Evolutionary conservation across 2,329 filamentous ascomycete species (phyloP), one percentile per base, ranked within the genome.

Genomic region (Colletotrichum sp.): DNA sequence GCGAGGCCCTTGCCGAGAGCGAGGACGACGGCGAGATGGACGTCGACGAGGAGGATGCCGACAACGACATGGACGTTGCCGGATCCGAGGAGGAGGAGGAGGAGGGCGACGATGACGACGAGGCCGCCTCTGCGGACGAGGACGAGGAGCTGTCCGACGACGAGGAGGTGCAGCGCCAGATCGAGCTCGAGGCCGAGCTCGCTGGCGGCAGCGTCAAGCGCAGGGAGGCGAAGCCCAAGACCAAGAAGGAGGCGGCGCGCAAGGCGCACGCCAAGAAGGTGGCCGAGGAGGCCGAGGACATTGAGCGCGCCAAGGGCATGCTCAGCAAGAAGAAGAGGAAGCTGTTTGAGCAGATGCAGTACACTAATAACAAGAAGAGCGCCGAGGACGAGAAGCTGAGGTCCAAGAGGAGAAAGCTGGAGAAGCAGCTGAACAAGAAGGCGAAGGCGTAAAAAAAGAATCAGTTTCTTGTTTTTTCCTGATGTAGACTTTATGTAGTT

Each of bases 241-340:
- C 87, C 75, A 92, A 92, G 85, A 94, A 94, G 86, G 92, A 93
- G 79, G 94, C 95, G 80, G 93, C 92, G 18, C 91, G 89, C 79
- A 94, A 95, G 82, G 92, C 92, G 80, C 88, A 93, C 34, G 90
- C 91, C 79, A 94, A 93, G 88, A 93, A 95, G 86, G 91, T 92
- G 44, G 91, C 92, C 76, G 90, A 93, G 81, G 95, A 97, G 83
- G 93, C 94, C 6, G 97, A 99, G 85, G 96, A 99, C 81, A 86
- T 98, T 75, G 96, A 98, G 85, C 91, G 96, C 78, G 94, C 95
- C 84, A 98, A 98, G 92, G 97, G 98, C 88, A 99, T 99, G 97
- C 93, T 99, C 89, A 95, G 94, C 85, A 95, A 98, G 86, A 97
- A 98, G 92, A 99, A 99, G 93, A 91, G 97, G 82, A 98, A 98